Percentiles rank a stretch among this genome's conserved stretches.
Evolutionary conservation across 805 yeast species (phyloP).

Genomic region (Yamadazyma tumulicola): DNA sequence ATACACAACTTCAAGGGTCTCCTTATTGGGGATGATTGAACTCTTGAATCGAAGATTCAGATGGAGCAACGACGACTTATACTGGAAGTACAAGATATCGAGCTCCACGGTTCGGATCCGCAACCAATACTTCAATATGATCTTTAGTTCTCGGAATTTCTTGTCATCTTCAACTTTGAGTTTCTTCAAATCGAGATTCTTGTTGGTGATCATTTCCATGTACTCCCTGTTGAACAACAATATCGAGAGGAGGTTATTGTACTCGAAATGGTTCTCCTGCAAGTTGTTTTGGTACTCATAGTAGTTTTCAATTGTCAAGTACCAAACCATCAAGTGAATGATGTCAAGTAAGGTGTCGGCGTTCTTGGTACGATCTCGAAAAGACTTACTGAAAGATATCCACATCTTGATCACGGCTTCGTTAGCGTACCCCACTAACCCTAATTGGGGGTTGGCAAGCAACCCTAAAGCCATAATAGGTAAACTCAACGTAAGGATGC

Average conservation of each 20-base stretch:
- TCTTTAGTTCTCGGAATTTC: constrained; percentile 5
- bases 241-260: constrained; percentile 19
- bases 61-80: constrained; percentile 22
- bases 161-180: background rate
- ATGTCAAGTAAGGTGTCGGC: constrained; percentile 22
- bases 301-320: constrained; percentile 19
- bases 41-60: constrained; percentile 20
- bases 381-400: constrained; percentile 15
- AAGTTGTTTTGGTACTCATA: constrained; percentile 16
- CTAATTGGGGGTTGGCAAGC: constrained; percentile 7
- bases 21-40: constrained; percentile 22
- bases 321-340: constrained; percentile 23
- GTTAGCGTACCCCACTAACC: constrained; percentile 5
- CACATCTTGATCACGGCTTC: constrained; percentile 15
- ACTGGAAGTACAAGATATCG: constrained; percentile 25
- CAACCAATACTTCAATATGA: constrained; percentile 23
- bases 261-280: constrained; percentile 26
- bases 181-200: constrained; percentile 6
- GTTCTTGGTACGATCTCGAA: constrained; percentile 15
- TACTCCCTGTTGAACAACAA: constrained; percentile 12
- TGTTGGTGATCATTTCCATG: constrained; percentile 10
- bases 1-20: constrained; percentile 16
- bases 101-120: constrained; percentile 26
- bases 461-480: constrained; percentile 20
- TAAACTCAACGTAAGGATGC: constrained; percentile 17